Percentiles rank a stretch among this genome's conserved stretches.
Evolutionary conservation across 148 eudicot species (phyloP).

Genomic region (Beta vulgaris): DNA sequence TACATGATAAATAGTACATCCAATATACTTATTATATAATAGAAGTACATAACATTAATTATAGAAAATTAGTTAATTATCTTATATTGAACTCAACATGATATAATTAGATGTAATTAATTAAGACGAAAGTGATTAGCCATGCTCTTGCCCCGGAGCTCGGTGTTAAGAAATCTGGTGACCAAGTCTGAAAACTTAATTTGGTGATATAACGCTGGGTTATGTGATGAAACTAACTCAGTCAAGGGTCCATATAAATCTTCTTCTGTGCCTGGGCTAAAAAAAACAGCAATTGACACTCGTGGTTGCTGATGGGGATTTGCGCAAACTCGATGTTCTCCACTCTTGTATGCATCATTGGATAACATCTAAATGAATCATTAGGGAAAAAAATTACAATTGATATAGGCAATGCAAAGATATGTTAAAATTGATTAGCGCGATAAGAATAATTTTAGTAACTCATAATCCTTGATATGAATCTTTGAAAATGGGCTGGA

Average conservation of each 20-base stretch:
- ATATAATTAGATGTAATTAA: not conserved
- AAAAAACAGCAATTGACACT: constrained; percentile 51
- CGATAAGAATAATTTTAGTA: no score
- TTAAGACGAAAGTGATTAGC: constrained; percentile 37
- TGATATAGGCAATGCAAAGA: no score
- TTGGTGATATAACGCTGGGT: constrained; percentile 46
- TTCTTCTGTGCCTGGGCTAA: constrained; percentile 46
- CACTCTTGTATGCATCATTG: constrained; percentile 66
- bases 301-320: constrained; percentile 43
- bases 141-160: constrained; percentile 49
- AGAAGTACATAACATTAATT: no score
- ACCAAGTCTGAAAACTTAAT: constrained; percentile 40
- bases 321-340: constrained; percentile 67
- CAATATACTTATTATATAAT: no score
- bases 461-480: no score
- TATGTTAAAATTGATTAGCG: no score
- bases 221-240: constrained; percentile 48
- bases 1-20: no score
- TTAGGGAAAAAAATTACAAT: no score
- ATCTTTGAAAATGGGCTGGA: no score
- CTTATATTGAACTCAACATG: not conserved
- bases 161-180: constrained; percentile 49
- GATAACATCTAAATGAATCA: constrained; percentile 48
- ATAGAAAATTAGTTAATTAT: no score
- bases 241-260: constrained; percentile 57